Conservation (phyloP, 2,329 filamentous ascomycete genomes). For the Meredithiella fracta region DNA sequence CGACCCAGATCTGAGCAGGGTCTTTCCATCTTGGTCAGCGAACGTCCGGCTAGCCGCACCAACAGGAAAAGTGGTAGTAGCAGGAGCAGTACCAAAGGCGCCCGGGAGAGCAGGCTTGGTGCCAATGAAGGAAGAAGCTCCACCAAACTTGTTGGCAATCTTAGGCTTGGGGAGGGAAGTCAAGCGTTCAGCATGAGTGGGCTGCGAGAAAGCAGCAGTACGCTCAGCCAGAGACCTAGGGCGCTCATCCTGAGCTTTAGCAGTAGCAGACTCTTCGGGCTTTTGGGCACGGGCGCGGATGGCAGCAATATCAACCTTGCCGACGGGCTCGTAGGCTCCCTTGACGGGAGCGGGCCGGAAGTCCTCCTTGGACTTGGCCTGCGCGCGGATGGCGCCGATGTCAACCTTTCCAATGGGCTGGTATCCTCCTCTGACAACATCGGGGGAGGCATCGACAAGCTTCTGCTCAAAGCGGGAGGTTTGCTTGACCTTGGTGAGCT, state of each 20-base stretch:
- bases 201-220: conserved; percentile 51
- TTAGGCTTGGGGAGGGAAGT: conserved; percentile 88
- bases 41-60: conserved; percentile 81
- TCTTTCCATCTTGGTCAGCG: conserved; percentile 88
- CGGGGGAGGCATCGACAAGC: conserved; percentile 31
- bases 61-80: conserved; percentile 42
- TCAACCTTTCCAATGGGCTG: conserved; percentile 96
- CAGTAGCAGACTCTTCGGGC: conserved; percentile 25
- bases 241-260: conserved; percentile 21
- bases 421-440: conserved; percentile 73
- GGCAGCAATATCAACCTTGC: conserved; percentile 92
- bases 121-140: conserved; percentile 55
- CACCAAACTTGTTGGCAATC: conserved; percentile 75
- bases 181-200: conserved; percentile 53
- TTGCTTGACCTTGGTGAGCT: conserved; percentile 54
- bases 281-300: conserved; percentile 73
- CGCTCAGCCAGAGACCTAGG: conserved; percentile 58
- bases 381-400: conserved; percentile 73
- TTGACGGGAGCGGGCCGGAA: conserved; percentile 75
- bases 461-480: conserved; percentile 13
- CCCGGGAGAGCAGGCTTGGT: conserved; percentile 78
- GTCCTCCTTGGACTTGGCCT: conserved; percentile 51
- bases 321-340: conserved; percentile 84
- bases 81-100: conserved; percentile 44
- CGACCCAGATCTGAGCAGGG: conserved; percentile 89